A percentile compares a stretch with the other conserved stretches of the same genome.
These are phyloP conservation scores for Thielaviopsis populi DNA, from an alignment of 2,329 filamentous ascomycete species.

Conservation along the genomic window DNA sequence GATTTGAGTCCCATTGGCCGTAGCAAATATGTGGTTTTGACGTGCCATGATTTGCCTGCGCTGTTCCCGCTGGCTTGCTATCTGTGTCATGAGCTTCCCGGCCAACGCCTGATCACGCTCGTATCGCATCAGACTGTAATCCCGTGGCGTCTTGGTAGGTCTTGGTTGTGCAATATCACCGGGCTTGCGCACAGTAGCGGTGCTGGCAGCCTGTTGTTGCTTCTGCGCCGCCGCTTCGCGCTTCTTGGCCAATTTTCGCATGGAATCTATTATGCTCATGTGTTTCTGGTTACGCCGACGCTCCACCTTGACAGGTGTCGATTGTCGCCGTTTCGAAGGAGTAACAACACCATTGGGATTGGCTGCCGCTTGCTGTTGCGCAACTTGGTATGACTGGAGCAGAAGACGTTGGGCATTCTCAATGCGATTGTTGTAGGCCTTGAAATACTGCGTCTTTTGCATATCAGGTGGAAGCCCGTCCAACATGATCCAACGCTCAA, in stretches of 20 bases:
- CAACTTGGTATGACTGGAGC: conserved; percentile 37
- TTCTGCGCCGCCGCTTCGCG: conserved; percentile 74
- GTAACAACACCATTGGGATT: conserved; percentile 12
- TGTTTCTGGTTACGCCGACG: conserved; percentile 75
- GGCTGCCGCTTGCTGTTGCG: conserved; percentile 26
- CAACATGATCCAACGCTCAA: conserved; percentile 86
- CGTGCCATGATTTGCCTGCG: conserved; percentile 21
- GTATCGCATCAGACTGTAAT: conserved; percentile 79
- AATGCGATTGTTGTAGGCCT: conserved; percentile 47
- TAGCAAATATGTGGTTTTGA: conserved; percentile 10
- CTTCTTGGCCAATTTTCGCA: conserved; percentile 92
- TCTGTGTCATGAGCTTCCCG: conserved; percentile 40
- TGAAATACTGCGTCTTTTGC: conserved; percentile 92
- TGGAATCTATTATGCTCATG: conserved; percentile 77
- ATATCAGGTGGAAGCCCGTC: conserved; percentile 87
- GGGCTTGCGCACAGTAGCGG: conserved; percentile 68
- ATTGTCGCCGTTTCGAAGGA: conserved; percentile 36
- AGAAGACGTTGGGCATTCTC: conserved; percentile 43
- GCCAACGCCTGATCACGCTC: conserved; percentile 62
- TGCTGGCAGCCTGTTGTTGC: conserved; percentile 68
- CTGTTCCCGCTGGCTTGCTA: conserved; percentile 42
- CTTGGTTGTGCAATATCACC: conserved; percentile 41
- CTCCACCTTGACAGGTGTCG: conserved; percentile 70
- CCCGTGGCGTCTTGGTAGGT: conserved; percentile 61
- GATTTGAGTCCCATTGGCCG: neutral